Conservation (phyloP, 1,139 yeast species). For the Taphrina betulina region DNA sequence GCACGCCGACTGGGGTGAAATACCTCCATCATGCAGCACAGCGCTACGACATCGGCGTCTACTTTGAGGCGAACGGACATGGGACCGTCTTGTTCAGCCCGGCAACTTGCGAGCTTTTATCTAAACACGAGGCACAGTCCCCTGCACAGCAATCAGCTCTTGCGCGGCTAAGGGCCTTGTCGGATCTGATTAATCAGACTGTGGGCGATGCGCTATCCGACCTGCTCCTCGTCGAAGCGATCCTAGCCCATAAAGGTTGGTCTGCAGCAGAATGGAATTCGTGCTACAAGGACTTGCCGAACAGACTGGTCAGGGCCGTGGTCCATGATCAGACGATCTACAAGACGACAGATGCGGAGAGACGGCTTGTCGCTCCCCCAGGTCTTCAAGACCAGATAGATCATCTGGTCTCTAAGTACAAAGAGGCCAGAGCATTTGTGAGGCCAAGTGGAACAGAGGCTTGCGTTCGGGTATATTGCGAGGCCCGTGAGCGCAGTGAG, state of each 20-base stretch:
- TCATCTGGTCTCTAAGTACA: conserved; percentile 56
- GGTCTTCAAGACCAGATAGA: conserved; percentile 79
- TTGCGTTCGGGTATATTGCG: conserved; percentile 87
- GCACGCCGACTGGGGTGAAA: conserved; percentile 95
- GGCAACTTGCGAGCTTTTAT: conserved; percentile 51
- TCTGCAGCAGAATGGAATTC: conserved; percentile 72
- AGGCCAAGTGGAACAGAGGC: conserved; percentile 98
- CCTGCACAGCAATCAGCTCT: conserved; percentile 51
- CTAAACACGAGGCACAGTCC: conserved; percentile 42
- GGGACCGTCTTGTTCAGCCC: conserved; percentile 87
- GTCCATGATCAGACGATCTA: conserved; percentile 79
- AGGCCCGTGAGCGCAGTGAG: conserved; percentile 59
- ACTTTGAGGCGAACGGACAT: conserved; percentile 99
- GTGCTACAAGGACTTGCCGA: conserved; percentile 81
- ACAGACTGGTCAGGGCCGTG: conserved; percentile 71
- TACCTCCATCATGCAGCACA: conserved; percentile 88
- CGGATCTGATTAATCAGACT: conserved; percentile 83
- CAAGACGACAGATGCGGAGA: conserved; percentile 82
- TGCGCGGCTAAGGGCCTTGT: conserved; percentile 55
- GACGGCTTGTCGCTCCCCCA: conserved; percentile 69
- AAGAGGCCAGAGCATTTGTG: conserved; percentile 80
- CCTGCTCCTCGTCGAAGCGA: conserved; percentile 69
- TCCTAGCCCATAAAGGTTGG: conserved; percentile 58
- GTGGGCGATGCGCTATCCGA: conserved; percentile 98
- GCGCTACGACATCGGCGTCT: conserved; percentile 82